phyloP scores from a whole-genome alignment of 2,329 filamentous ascomycete genomes.

The Fusarium torulosum region DNA sequence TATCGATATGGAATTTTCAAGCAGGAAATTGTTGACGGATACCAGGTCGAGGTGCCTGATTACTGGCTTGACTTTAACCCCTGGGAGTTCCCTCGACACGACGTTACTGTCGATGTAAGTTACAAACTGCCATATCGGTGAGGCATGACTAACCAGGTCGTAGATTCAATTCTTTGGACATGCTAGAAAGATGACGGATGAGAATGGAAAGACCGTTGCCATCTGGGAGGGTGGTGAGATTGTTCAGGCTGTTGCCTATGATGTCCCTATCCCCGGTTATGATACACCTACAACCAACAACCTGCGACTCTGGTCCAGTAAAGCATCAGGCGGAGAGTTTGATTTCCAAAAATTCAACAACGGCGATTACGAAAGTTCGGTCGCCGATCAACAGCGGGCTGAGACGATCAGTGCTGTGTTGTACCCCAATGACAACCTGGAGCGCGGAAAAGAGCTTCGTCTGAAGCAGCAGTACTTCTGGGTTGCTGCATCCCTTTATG shows the following conservation, averaged over 20 bases:
- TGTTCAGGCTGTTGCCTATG: constrained; percentile 92
- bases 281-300: constrained; percentile 94
- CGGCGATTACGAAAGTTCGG: constrained; percentile 96
- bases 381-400: constrained; percentile 97
- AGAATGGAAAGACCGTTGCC: constrained; percentile 78
- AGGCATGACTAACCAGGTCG: constrained; percentile 9
- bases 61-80: constrained; percentile 99
- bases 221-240: constrained; percentile 95
- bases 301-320: constrained; percentile 95
- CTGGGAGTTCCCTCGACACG: constrained; percentile 97
- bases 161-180: constrained; percentile 93
- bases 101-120: constrained; percentile 88
- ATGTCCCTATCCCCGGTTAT: constrained; percentile 92
- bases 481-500: constrained; percentile 95
- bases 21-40: constrained; percentile 97
- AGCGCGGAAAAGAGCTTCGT: constrained; percentile 95
- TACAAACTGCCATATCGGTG: neutral
- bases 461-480: constrained; percentile 99
- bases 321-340: constrained; percentile 96
- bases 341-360: constrained; percentile 99
- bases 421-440: constrained; percentile 97
- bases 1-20: constrained; percentile 99
- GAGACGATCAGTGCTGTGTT: constrained; percentile 98
- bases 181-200: constrained; percentile 80
- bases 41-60: constrained; percentile 97